A percentile compares a stretch with the other conserved stretches of the same genome.
Evolutionary conservation across 441 rosid genomes (phyloP).

Genomic region (Flueggea neowawraea): DNA sequence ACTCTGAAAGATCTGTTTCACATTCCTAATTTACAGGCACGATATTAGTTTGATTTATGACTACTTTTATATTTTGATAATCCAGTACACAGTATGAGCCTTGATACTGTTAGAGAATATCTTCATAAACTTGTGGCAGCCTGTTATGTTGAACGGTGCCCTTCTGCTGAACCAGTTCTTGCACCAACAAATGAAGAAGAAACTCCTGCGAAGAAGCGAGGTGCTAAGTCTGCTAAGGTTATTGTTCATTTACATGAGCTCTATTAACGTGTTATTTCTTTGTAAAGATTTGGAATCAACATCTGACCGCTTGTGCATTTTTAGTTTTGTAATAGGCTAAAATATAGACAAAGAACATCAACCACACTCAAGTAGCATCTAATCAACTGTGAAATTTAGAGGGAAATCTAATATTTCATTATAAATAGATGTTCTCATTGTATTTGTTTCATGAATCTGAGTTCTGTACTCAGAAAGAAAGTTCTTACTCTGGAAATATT

Average conservation of each 20-base stretch:
- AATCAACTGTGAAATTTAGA: too few relatives aligned
- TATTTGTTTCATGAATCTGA: neutral
- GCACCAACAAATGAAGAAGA: conserved; percentile 48
- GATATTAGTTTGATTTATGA: neutral
- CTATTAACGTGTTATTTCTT: conserved; percentile 3
- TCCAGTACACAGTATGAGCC: conserved; percentile 32
- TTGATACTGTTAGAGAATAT: conserved; percentile 42
- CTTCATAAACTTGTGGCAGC: conserved; percentile 54
- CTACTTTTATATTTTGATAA: neutral
- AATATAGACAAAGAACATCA: neutral
- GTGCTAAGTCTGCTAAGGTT: conserved; percentile 74
- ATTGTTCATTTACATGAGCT: conserved; percentile 20
- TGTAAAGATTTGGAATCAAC: neutral
- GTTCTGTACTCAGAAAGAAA: conserved; percentile 2
- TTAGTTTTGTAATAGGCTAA: neutral
- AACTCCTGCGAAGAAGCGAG: conserved; percentile 46
- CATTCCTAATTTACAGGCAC: too few relatives aligned
- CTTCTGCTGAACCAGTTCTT: conserved; percentile 69
- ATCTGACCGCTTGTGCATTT: neutral
- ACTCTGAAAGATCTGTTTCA: too few relatives aligned
- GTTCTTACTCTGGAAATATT: conserved; percentile 5
- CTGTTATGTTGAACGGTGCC: conserved; percentile 78
- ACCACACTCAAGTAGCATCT: too few relatives aligned
- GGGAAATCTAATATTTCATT: neutral
- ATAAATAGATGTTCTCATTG: neutral